Evolutionary conservation across 768 basidiomycete species (phyloP).

Genomic region (Tephrocybe sp.): DNA sequence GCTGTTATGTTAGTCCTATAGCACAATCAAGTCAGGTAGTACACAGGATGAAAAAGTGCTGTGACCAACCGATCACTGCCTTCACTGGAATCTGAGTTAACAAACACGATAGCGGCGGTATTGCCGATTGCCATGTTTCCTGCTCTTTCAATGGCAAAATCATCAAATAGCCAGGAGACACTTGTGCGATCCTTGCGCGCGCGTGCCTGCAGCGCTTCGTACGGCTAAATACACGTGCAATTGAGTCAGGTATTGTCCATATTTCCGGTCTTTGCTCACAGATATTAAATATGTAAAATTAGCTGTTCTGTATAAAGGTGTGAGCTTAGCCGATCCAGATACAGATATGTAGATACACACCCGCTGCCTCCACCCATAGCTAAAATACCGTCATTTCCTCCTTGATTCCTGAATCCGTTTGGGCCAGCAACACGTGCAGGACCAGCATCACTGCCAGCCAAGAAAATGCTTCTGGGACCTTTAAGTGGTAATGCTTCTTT

Average conservation of each 20-base stretch:
- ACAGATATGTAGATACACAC: neutral
- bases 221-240: constrained; percentile 44
- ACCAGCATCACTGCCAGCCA: constrained; percentile 66
- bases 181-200: constrained; percentile 64
- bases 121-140: constrained; percentile 45
- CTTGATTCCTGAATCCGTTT: constrained; percentile 65
- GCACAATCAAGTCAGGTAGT: neutral
- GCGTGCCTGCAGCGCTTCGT: constrained; percentile 76
- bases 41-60: neutral
- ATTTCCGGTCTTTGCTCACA: constrained; percentile 34
- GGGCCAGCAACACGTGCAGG: constrained; percentile 61
- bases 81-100: constrained; percentile 89
- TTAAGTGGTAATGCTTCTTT: constrained; percentile 55
- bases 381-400: constrained; percentile 65
- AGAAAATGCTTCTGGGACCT: constrained; percentile 54
- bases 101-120: constrained; percentile 77
- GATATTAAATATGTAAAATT: constrained; percentile 79
- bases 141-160: constrained; percentile 60
- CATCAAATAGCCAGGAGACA: constrained; percentile 67
- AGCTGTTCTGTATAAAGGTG: constrained; percentile 58
- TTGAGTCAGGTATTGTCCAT: neutral
- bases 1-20: constrained; percentile 72
- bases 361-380: constrained; percentile 87
- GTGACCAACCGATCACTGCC: constrained; percentile 24
- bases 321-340: constrained; percentile 19